Percentiles rank a stretch among this genome's conserved stretches.
Evolutionary conservation across 164 flowering plant genomes (phyloP).

Genomic region (Vitis amurensis): DNA sequence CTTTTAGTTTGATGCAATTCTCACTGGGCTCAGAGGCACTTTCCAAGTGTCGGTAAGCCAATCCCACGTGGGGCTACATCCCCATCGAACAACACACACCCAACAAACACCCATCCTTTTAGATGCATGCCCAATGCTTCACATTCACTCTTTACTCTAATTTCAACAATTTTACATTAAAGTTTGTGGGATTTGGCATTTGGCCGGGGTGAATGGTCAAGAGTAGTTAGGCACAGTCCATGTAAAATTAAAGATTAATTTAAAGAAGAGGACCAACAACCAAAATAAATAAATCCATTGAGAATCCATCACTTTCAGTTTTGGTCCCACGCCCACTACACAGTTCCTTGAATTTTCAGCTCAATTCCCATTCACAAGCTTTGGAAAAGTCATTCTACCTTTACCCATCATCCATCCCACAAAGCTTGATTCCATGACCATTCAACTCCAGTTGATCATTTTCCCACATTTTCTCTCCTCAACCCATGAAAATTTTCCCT

Average conservation of each 20-base stretch:
- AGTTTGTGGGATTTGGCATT: background rate
- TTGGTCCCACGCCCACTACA: slow-evolving; percentile 18
- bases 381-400: slow-evolving; percentile 7
- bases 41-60: no score
- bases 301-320: background rate
- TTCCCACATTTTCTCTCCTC: background rate
- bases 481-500: background rate
- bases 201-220: slow-evolving; percentile 10
- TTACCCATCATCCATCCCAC: background rate
- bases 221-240: slow-evolving; percentile 19
- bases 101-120: no score
- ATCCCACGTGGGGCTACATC: no score
- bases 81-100: no score
- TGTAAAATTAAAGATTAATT: background rate
- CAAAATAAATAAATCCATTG: slow-evolving; percentile 2
- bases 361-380: slow-evolving; percentile 10
- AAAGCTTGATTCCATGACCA: slow-evolving; percentile 6
- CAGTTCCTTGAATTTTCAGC: background rate
- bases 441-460: background rate
- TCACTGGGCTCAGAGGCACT: no score
- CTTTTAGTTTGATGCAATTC: no score
- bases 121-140: no score
- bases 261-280: background rate
- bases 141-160: background rate
- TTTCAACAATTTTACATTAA: background rate